phyloP scores from a whole-genome alignment of 345 rosid genomes.

The Microthlaspi erraticum region DNA sequence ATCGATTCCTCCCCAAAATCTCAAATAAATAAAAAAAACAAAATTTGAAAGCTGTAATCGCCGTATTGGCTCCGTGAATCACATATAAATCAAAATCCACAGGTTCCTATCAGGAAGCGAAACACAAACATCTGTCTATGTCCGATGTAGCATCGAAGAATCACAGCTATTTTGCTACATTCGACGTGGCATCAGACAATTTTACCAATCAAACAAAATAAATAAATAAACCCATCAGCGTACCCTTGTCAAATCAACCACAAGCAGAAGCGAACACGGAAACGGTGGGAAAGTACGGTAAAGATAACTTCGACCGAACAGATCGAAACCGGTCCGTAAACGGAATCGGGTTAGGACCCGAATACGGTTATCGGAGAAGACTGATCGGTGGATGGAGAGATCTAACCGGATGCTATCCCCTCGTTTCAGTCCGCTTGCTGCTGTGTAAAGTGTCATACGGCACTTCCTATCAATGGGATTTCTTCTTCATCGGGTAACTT shows the following conservation, averaged over 20 bases:
- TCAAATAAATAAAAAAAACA: neutral
- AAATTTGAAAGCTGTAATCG: conserved; percentile 33
- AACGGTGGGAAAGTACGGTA: conserved; percentile 32
- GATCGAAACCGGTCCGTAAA: neutral
- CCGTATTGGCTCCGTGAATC: conserved; percentile 48
- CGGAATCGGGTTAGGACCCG: conserved; percentile 17
- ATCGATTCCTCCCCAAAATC: neutral
- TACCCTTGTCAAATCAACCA: conserved; percentile 53
- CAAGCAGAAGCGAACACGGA: conserved; percentile 41
- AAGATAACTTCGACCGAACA: conserved; percentile 14
- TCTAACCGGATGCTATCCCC: conserved; percentile 26
- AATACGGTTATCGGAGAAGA: conserved; percentile 14
- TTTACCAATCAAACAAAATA: neutral
- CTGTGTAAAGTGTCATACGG: conserved; percentile 65
- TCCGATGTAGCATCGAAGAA: conserved; percentile 65
- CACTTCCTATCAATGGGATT: conserved; percentile 69
- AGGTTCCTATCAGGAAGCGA: conserved; percentile 72
- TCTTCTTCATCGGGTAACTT: conserved; percentile 51
- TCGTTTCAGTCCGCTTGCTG: conserved; percentile 42
- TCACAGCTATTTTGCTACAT: conserved; percentile 45
- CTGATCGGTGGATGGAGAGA: conserved; percentile 27
- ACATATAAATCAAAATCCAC: conserved; percentile 40
- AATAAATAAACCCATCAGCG: conserved; percentile 25
- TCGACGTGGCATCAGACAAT: conserved; percentile 66
- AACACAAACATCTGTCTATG: conserved; percentile 48